Conservation (phyloP, 1,139 yeast species). For the Saccharomycopsis hybrid region DNA sequence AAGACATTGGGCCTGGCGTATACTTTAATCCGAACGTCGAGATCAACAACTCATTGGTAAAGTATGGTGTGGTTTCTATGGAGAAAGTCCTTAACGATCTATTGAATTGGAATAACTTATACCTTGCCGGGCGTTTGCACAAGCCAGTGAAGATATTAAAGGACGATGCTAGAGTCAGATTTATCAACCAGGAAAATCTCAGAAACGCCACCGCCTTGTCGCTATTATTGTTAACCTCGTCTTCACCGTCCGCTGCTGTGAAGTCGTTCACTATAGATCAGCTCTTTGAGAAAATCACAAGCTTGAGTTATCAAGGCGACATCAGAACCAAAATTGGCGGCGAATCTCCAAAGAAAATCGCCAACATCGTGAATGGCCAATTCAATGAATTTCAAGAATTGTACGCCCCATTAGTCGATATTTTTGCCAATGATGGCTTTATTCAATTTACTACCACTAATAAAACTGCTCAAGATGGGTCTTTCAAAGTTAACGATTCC, state of each 20-base stretch:
- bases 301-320: conserved; percentile 84
- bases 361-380: conserved; percentile 79
- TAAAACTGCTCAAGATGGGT: no score
- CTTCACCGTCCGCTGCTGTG: conserved; percentile 24
- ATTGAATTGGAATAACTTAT: conserved; percentile 75
- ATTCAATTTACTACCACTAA: conserved; percentile 11
- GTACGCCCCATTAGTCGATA: conserved; percentile 61
- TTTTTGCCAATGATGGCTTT: conserved; percentile 32
- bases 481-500: conserved; percentile 21
- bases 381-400: conserved; percentile 58
- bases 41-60: conserved; percentile 57
- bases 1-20: conserved; percentile 80
- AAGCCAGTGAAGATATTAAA: conserved; percentile 81
- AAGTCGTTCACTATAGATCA: conserved; percentile 52
- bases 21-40: conserved; percentile 88
- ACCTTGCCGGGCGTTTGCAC: conserved; percentile 88
- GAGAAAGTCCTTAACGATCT: conserved; percentile 60
- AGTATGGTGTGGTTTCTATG: conserved; percentile 79
- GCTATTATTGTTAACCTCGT: conserved; percentile 43
- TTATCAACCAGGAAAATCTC: conserved; percentile 70
- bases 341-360: conserved; percentile 84
- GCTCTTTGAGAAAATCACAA: conserved; percentile 71
- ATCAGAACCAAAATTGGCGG: conserved; percentile 82
- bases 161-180: conserved; percentile 53
- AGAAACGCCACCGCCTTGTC: conserved; percentile 76